These are phyloP conservation scores for Adansonia madagascariensis DNA, from an alignment of 441 rosid species.

Conservation along the genomic window DNA sequence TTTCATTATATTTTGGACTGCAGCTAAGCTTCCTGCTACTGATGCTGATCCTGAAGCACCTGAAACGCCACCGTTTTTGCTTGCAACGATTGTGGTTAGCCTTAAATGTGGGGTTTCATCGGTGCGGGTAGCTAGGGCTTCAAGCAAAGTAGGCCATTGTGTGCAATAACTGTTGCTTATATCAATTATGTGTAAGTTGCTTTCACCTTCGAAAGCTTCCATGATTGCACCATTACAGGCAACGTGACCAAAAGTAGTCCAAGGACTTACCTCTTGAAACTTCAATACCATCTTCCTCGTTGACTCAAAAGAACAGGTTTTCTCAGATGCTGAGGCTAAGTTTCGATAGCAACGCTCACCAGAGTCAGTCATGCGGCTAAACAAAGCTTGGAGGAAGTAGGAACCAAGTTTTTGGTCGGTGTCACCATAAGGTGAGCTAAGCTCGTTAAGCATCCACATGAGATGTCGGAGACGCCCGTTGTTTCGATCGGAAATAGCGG, in stretches of 20 bases:
- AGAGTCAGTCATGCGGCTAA: conserved; percentile 78
- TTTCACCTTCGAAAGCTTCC: conserved; percentile 87
- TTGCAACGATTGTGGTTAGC: conserved; percentile 63
- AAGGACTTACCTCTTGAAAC: conserved; percentile 94
- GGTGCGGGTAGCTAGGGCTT: conserved; percentile 86
- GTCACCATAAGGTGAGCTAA: conserved; percentile 86
- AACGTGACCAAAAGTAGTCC: conserved; percentile 95
- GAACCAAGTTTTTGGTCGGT: conserved; percentile 78
- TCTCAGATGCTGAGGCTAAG: conserved; percentile 64
- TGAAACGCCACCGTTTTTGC: conserved; percentile 37
- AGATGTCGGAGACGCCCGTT: conserved; percentile 69
- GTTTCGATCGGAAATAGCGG: conserved; percentile 66
- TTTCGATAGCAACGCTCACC: conserved; percentile 70
- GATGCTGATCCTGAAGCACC: conserved; percentile 28
- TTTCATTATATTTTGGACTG: conserved; percentile 72
- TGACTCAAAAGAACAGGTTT: conserved; percentile 73
- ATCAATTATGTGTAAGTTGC: conserved; percentile 78
- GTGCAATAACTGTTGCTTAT: conserved; percentile 87
- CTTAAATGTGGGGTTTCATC: conserved; percentile 85
- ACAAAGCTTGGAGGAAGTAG: conserved; percentile 85
- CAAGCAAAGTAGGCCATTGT: conserved; percentile 95
- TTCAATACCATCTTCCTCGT: conserved; percentile 73
- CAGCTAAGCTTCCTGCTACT: conserved; percentile 37
- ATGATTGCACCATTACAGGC: conserved; percentile 88
- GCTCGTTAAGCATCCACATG: conserved; percentile 92